Conservation (phyloP, 805 yeast genomes). For the Ogataea glucozyma region DNA sequence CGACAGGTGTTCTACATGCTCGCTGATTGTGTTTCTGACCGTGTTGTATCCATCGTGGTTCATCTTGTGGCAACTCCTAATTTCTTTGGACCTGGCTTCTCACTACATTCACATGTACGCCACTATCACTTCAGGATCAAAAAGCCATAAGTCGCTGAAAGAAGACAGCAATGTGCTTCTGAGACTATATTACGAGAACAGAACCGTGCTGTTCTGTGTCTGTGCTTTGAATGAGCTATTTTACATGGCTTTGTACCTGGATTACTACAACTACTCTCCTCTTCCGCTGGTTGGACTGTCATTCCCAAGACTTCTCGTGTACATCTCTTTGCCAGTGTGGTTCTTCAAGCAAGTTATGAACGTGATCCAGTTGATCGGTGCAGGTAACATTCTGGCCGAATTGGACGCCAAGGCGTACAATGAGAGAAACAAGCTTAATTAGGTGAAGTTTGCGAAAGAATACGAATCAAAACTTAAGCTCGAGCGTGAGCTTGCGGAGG, state of each 20-base stretch:
- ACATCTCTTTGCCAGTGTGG: conserved; percentile 81
- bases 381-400: conserved; percentile 77
- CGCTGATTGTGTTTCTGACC: conserved; percentile 84
- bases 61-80: conserved; percentile 76
- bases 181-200: conserved; percentile 83
- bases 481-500: no score
- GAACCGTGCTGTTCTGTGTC: conserved; percentile 78
- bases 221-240: conserved; percentile 94
- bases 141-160: conserved; percentile 81
- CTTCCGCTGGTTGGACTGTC: conserved; percentile 40
- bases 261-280: conserved; percentile 53
- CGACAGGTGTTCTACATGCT: conserved; percentile 94
- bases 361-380: conserved; percentile 82
- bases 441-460: conserved; percentile 2
- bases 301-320: conserved; percentile 39
- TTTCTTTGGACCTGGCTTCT: conserved; percentile 84
- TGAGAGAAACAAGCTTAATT: conserved; percentile 33
- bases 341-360: conserved; percentile 87
- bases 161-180: conserved; percentile 70
- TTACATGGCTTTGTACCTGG: conserved; percentile 84
- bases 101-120: conserved; percentile 99
- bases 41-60: conserved; percentile 73
- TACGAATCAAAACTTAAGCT: no score
- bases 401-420: conserved; percentile 60
- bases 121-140: conserved; percentile 73